Evolutionary conservation across 768 basidiomycete genomes (phyloP).

Genomic region (Leucosporidium scottii): DNA sequence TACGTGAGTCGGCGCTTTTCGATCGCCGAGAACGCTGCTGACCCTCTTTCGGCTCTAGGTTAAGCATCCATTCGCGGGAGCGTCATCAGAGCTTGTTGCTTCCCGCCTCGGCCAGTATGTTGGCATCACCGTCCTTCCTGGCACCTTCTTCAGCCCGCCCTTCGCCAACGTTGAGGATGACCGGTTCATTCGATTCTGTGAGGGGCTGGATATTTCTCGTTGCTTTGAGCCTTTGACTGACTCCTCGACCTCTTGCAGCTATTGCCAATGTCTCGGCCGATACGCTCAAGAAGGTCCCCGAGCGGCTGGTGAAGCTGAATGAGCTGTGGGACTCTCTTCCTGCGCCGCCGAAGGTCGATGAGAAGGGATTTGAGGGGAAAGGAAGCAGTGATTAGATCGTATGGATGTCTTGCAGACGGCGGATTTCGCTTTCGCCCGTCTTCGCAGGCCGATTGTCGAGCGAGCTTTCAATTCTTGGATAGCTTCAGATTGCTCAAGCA

Average conservation of each 20-base stretch:
- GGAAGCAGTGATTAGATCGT: too few relatives aligned
- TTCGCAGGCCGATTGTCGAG: too few relatives aligned
- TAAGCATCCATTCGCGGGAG: slow-evolving; percentile 52
- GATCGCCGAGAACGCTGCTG: too few relatives aligned
- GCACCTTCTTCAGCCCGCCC: slow-evolving; percentile 24
- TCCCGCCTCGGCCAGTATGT: slow-evolving; percentile 54
- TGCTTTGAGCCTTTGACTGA: neutral
- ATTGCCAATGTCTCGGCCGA: slow-evolving; percentile 25
- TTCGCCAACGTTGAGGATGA: slow-evolving; percentile 18
- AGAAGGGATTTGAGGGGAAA: too few relatives aligned
- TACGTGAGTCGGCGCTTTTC: slow-evolving; percentile 50
- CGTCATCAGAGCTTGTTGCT: slow-evolving; percentile 53
- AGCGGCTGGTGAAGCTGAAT: slow-evolving; percentile 11
- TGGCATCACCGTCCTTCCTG: slow-evolving; percentile 62
- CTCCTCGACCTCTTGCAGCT: neutral
- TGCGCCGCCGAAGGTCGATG: too few relatives aligned
- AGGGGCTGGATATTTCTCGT: neutral
- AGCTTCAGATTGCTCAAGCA: too few relatives aligned
- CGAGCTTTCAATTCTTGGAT: too few relatives aligned
- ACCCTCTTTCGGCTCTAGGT: slow-evolving; percentile 2
- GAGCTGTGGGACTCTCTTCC: slow-evolving; percentile 11
- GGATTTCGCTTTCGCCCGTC: too few relatives aligned
- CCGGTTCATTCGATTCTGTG: slow-evolving; percentile 28
- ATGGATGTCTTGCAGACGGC: too few relatives aligned
- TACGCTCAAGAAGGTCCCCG: slow-evolving; percentile 5